phyloP scores from a whole-genome alignment of 345 rosid species.

The Anastatica hierochuntica region DNA sequence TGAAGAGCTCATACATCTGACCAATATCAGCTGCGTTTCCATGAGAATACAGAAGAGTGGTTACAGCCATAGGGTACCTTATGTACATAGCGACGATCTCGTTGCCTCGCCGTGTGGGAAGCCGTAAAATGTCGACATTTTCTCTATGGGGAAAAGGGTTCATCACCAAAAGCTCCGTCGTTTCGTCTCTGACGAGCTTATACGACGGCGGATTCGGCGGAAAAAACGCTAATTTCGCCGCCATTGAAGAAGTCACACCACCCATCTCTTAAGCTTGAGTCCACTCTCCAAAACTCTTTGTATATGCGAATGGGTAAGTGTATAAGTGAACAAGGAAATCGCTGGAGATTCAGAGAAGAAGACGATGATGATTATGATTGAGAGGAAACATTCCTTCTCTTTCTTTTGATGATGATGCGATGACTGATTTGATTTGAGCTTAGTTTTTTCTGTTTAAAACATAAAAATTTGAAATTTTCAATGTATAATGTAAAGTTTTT shows the following conservation, averaged over 20 bases:
- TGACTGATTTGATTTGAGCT: neutral
- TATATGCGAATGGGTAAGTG: too few species aligned
- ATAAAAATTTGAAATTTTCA: too few species aligned
- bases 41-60: slow-evolving; percentile 80
- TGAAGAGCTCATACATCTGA: slow-evolving; percentile 88
- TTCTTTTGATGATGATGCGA: neutral
- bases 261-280: too few species aligned
- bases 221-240: slow-evolving; percentile 95
- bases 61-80: slow-evolving; percentile 59
- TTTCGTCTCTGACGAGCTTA: slow-evolving; percentile 36
- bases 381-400: slow-evolving; percentile 20
- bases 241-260: slow-evolving; percentile 93
- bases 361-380: slow-evolving; percentile 20
- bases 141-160: slow-evolving; percentile 30
- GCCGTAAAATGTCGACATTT: slow-evolving; percentile 58
- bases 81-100: slow-evolving; percentile 76
- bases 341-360: slow-evolving; percentile 25
- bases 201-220: slow-evolving; percentile 95
- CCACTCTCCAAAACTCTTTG: too few species aligned
- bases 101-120: slow-evolving; percentile 67
- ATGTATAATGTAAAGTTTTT: too few species aligned
- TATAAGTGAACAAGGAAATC: too few species aligned
- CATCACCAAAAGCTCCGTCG: slow-evolving; percentile 37
- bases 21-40: slow-evolving; percentile 99
- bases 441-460: neutral